Conservation (phyloP, 169 alveolate genomes). For the Cystoisospora suis region DNA sequence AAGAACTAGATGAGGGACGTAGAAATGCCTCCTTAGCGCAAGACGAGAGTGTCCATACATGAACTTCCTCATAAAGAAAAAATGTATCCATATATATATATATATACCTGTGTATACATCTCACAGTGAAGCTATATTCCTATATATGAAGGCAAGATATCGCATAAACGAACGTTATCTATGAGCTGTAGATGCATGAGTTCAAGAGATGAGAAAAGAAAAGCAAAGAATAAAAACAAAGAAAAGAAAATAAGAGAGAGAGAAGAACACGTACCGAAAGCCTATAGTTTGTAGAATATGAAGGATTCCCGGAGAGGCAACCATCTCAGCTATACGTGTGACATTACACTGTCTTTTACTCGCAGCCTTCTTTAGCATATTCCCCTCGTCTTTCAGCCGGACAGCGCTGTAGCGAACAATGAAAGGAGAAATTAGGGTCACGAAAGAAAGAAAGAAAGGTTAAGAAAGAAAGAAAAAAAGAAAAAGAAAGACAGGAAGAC, state of each 20-base stretch:
- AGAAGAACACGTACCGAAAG: not conserved
- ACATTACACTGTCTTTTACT: not conserved
- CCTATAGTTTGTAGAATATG: not conserved
- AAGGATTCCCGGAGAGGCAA: not conserved
- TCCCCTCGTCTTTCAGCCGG: not conserved
- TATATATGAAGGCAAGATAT: too few relatives aligned
- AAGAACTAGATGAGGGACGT: not conserved
- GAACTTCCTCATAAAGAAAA: not conserved
- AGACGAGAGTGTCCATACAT: not conserved
- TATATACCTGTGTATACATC: not conserved
- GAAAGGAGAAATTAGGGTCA: not conserved
- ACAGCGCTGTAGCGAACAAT: not conserved
- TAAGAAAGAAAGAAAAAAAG: not conserved
- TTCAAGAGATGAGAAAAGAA: too few relatives aligned
- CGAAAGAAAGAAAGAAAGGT: not conserved
- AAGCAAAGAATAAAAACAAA: not conserved
- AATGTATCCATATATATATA: too few relatives aligned
- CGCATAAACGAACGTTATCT: too few relatives aligned
- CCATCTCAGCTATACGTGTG: conserved; percentile 1
- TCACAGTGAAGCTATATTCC: too few relatives aligned
- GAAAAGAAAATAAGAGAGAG: not conserved
- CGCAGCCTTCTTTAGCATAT: conserved; percentile 7
- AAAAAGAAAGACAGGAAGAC: not conserved
- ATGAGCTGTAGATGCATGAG: too few relatives aligned
- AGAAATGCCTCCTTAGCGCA: not conserved